Percentiles rank a stretch among this genome's conserved stretches.
These are phyloP conservation scores for Euphorbia tirucalli DNA, from an alignment of 345 rosid species.

Conservation along the genomic window DNA sequence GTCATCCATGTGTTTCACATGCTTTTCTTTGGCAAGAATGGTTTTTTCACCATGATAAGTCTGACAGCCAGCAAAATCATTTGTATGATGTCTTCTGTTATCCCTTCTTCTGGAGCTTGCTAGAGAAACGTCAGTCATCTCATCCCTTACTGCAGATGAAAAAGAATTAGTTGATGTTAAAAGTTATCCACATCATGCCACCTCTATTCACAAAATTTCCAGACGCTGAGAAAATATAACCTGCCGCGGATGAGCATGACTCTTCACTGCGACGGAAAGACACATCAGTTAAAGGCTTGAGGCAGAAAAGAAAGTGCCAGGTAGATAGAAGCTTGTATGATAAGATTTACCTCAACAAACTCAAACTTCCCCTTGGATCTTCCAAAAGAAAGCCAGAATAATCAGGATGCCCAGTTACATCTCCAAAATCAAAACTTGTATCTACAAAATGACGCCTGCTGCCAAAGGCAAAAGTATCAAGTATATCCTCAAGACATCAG, in stretches of 20 bases:
- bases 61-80: slow-evolving; percentile 30
- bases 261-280: slow-evolving; percentile 58
- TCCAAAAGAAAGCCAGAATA: slow-evolving; percentile 39
- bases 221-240: slow-evolving; percentile 31
- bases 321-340: slow-evolving; percentile 4
- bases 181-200: background rate
- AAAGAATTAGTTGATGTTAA: slow-evolving; percentile 6
- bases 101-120: slow-evolving; percentile 29
- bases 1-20: slow-evolving; percentile 22
- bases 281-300: slow-evolving; percentile 18
- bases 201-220: slow-evolving; percentile 1
- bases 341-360: slow-evolving; percentile 51
- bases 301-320: background rate
- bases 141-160: slow-evolving; percentile 44
- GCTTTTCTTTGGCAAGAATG: slow-evolving; percentile 26
- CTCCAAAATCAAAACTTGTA: slow-evolving; percentile 21
- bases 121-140: slow-evolving; percentile 27
- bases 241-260: slow-evolving; percentile 86
- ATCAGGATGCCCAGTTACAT: slow-evolving; percentile 32
- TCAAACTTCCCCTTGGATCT: slow-evolving; percentile 48
- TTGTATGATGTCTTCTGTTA: slow-evolving; percentile 24
- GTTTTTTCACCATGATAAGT: slow-evolving; percentile 17
- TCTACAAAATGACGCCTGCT: slow-evolving; percentile 28
- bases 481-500: slow-evolving; percentile 9
- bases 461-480: slow-evolving; percentile 13